Conservation (phyloP, 148 eudicot genomes). For the Spergularia marina region DNA sequence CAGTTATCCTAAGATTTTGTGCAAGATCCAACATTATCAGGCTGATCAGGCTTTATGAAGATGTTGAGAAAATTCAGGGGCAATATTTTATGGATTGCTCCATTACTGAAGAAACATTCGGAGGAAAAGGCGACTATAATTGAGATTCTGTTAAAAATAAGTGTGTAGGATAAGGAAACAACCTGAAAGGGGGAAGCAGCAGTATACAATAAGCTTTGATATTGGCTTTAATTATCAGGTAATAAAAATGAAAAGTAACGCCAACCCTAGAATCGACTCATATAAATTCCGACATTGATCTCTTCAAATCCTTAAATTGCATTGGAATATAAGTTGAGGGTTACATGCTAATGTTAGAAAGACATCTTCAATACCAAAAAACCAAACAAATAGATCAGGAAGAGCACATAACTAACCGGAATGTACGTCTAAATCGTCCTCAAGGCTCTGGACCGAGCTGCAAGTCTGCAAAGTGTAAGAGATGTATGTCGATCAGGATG, state of each 20-base stretch:
- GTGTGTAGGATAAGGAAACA: background rate
- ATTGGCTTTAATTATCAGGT: too few relatives aligned
- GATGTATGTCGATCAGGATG: background rate
- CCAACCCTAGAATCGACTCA: too few relatives aligned
- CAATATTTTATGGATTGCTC: background rate
- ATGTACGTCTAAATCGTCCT: background rate
- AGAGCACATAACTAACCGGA: background rate
- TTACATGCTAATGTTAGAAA: background rate
- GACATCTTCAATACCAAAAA: background rate
- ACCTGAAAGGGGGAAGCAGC: background rate
- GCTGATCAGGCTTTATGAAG: background rate
- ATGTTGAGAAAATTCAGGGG: background rate
- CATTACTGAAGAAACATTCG: background rate
- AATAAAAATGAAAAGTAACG: too few relatives aligned
- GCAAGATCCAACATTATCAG: conserved; percentile 14
- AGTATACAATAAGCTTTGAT: background rate
- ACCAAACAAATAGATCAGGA: background rate
- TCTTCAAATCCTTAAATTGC: background rate
- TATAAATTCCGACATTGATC: too few relatives aligned
- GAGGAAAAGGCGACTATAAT: background rate
- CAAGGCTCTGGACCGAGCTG: background rate
- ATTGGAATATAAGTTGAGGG: background rate
- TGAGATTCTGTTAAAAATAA: background rate
- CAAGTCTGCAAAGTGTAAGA: background rate
- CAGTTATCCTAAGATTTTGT: background rate